Conservation (phyloP, 805 yeast genomes). For the Candida ovalis region DNA sequence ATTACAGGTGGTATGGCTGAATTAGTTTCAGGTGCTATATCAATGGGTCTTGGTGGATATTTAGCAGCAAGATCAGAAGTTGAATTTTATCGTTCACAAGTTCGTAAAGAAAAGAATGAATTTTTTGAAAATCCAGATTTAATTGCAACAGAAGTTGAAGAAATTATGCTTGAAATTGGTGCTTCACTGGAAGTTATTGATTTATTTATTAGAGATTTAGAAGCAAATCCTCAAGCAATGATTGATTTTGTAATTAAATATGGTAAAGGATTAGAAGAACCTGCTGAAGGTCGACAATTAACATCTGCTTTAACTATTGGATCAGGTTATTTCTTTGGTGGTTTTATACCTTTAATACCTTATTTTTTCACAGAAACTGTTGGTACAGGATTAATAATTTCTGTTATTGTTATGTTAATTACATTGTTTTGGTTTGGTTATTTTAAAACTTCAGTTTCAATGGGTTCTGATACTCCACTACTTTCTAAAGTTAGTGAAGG, state of each 20-base stretch:
- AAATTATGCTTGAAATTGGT: slow-evolving; percentile 71
- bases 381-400: slow-evolving; percentile 67
- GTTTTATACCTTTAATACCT: slow-evolving; percentile 86
- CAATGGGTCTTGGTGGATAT: slow-evolving; percentile 97
- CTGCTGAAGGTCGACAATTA: slow-evolving; percentile 86
- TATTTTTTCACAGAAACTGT: slow-evolving; percentile 81
- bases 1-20: slow-evolving; percentile 99
- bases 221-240: slow-evolving; percentile 70
- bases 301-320: slow-evolving; percentile 91
- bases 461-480: slow-evolving; percentile 71
- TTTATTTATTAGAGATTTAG: slow-evolving; percentile 72
- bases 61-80: slow-evolving; percentile 89
- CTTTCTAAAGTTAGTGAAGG: slow-evolving; percentile 71
- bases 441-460: slow-evolving; percentile 76
- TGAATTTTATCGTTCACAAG: slow-evolving; percentile 71
- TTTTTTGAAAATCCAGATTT: slow-evolving; percentile 62
- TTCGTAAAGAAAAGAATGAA: slow-evolving; percentile 62
- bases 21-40: slow-evolving; percentile 92
- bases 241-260: slow-evolving; percentile 82
- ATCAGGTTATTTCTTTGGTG: slow-evolving; percentile 83
- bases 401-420: slow-evolving; percentile 76
- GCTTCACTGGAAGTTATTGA: slow-evolving; percentile 70
- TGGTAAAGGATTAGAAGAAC: slow-evolving; percentile 93
- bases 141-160: slow-evolving; percentile 75
- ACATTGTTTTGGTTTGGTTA: slow-evolving; percentile 88